Evolutionary conservation across 2,329 filamentous ascomycete species (phyloP).

Genomic region (Blastomyces parvus): DNA sequence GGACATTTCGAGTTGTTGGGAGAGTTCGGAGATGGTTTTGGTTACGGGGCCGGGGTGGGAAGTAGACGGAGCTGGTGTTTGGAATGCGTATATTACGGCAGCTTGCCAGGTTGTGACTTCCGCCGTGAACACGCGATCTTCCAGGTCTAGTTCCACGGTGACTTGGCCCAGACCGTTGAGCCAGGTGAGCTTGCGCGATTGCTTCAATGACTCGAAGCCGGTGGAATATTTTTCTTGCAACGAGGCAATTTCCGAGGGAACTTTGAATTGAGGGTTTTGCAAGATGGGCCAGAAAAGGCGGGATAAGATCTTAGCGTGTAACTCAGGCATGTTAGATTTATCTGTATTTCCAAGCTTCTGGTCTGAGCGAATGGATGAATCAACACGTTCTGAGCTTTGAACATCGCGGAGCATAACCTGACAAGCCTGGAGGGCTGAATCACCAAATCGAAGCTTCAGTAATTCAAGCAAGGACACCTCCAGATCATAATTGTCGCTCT

Average conservation of each 20-base stretch:
- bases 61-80: constrained; percentile 35
- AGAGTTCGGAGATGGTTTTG: constrained; percentile 37
- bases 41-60: constrained; percentile 22
- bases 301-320: constrained; percentile 79
- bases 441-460: constrained; percentile 80
- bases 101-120: constrained; percentile 79
- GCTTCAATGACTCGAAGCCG: constrained; percentile 71
- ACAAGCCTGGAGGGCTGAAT: constrained; percentile 76
- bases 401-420: constrained; percentile 97
- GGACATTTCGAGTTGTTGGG: constrained; percentile 46
- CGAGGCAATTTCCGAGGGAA: constrained; percentile 38
- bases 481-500: constrained; percentile 61
- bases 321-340: constrained; percentile 33
- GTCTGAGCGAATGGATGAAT: constrained; percentile 54
- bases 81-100: constrained; percentile 76
- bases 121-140: constrained; percentile 62
- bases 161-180: constrained; percentile 72
- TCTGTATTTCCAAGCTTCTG: constrained; percentile 31
- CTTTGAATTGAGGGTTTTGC: constrained; percentile 43
- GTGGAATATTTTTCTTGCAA: constrained; percentile 62
- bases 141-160: constrained; percentile 68
- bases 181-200: constrained; percentile 80
- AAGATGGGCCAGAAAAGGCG: constrained; percentile 88
- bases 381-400: constrained; percentile 67
- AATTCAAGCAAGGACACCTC: constrained; percentile 76